These are phyloP conservation scores for Xylaria scruposa DNA, from an alignment of 495 filamentous ascomycete genomes.

Conservation along the genomic window DNA sequence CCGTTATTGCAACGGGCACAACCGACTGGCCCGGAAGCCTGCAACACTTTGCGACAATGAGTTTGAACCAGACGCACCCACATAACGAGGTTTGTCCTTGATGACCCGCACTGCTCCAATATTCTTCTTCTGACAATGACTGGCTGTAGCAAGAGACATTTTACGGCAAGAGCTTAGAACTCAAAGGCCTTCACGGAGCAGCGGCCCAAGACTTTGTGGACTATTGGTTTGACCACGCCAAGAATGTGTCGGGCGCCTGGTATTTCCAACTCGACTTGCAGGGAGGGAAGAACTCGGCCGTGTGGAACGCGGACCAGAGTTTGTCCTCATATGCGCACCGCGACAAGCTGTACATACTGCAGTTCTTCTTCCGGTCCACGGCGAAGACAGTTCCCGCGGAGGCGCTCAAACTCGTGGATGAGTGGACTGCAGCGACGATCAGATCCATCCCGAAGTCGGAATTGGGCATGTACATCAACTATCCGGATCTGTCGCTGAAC, in stretches of 20 bases:
- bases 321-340: constrained; percentile 49
- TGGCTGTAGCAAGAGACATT: constrained; percentile 50
- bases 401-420: constrained; percentile 47
- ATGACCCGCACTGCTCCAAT: background rate
- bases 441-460: constrained; percentile 35
- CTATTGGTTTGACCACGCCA: constrained; percentile 51
- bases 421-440: constrained; percentile 48
- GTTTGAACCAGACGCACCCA: constrained; percentile 50
- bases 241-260: constrained; percentile 46
- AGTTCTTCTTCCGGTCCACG: constrained; percentile 47
- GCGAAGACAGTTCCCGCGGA: constrained; percentile 40
- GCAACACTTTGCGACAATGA: constrained; percentile 48
- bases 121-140: constrained; percentile 28
- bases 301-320: constrained; percentile 41
- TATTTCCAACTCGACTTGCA: constrained; percentile 54
- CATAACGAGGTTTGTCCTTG: constrained; percentile 45
- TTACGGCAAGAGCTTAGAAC: constrained; percentile 53
- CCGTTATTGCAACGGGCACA: constrained; percentile 44
- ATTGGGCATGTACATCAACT: constrained; percentile 58
- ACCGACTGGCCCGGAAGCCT: constrained; percentile 52
- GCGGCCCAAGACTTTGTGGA: constrained; percentile 45
- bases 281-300: constrained; percentile 51
- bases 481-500: constrained; percentile 49
- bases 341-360: constrained; percentile 51
- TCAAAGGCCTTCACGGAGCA: constrained; percentile 42